These are phyloP conservation scores for Davidsoniella neocaledoniae DNA, from an alignment of 2,329 filamentous ascomycete species.

Conservation along the genomic window DNA sequence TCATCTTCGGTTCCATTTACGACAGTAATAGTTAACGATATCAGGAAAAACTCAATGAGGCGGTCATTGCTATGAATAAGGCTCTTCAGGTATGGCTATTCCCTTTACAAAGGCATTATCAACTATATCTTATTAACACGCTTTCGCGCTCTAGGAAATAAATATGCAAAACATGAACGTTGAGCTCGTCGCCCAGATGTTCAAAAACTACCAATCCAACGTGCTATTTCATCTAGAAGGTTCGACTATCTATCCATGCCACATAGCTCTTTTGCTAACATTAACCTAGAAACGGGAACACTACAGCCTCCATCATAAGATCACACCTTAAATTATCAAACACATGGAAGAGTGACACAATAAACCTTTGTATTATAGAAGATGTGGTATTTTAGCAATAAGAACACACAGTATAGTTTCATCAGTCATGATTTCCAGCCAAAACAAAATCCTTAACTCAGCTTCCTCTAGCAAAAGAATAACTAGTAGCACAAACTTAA, in stretches of 20 bases:
- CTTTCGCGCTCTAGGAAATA: conserved; percentile 50
- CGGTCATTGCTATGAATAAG: conserved; percentile 83
- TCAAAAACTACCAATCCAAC: conserved; percentile 98
- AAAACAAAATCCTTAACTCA: no score
- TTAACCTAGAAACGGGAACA: conserved; percentile 55
- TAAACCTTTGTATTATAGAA: no score
- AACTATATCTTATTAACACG: neutral
- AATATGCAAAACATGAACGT: conserved; percentile 99
- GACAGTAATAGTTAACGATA: conserved; percentile 10
- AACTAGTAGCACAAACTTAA: no score
- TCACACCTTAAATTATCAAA: no score
- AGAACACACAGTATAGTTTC: no score
- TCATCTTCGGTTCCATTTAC: neutral
- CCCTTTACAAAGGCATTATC: neutral
- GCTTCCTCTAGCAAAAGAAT: no score
- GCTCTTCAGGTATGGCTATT: conserved; percentile 50
- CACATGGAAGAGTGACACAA: no score
- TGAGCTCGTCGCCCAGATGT: conserved; percentile 96
- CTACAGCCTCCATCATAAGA: conserved; percentile 56
- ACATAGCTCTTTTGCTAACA: conserved; percentile 2
- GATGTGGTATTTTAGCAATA: no score
- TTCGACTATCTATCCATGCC: conserved; percentile 22
- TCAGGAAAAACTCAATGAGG: conserved; percentile 94
- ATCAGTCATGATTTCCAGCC: no score
- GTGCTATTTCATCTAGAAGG: conserved; percentile 95